Evolutionary conservation across 192 early-diverging fungal genomes (phyloP), one percentile per base, ranked within the genome.

Genomic region (Coemansia sp.): DNA sequence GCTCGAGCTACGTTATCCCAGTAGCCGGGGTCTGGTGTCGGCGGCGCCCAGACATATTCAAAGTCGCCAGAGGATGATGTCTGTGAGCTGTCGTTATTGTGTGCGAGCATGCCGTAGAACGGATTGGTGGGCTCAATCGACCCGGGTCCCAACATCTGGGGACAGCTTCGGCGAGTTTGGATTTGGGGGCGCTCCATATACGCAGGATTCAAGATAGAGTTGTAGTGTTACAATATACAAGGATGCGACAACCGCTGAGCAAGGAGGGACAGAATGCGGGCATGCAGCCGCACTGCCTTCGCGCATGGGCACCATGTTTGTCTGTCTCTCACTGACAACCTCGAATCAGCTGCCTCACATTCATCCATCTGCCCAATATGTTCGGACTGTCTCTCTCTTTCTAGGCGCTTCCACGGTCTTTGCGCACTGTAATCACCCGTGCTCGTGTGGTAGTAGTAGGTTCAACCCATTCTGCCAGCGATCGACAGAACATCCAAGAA

Each of bases 1-100:
- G 80, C 80, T 60, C 71, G 74, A 31, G 68, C 65, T 21, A 83
- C 66, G 61, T 83, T 73, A 13, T 64, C 63, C 80, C 80, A 83
- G 69, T 83, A 83, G 19, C 67, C 68, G 4, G 75, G 72, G 59
- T 83, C 80, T 3, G 63, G 72, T 21, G 67, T 61, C 19, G 79
- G 79, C 65, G 79, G 74, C 48, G 74, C 73, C 79, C 79, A 81
- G 9, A 81, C 24, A 42, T 61, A 81, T 41, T 64, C 59, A 36
- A 36, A 19, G 57, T 4, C 27, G 44, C 33, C 35, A 44, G n/a
- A 33, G 37, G 59, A 34, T 33, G 29, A 46, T 11, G 10, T 44
- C 6, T 40, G 21, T 31, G 14, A 33, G n/a, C 67, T 35, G 56
- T 67, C 69, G 50, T 37, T 41, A 45, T 31, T 68, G 62, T 50